Base-by-base conservation (phyloP, 2,329 filamentous ascomycete genomes). In the Colletotrichum karsti region DNA sequence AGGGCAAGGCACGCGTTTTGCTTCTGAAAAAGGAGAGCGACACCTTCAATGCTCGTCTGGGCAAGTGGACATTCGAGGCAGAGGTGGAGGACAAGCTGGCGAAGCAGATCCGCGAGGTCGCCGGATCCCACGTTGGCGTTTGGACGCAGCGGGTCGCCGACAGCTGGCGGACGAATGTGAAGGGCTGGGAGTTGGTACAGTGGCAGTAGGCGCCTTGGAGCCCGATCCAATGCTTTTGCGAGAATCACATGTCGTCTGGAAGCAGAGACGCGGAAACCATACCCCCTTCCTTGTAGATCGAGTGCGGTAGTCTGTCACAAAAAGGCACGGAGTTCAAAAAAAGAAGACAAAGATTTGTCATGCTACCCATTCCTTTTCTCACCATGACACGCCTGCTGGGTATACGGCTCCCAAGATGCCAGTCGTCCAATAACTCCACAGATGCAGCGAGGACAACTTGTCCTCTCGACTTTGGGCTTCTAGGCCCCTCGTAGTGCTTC, bases 1-100 rank as follows among this genome's bases (percentile, higher is more conserved):
- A 79, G n/a, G 79, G 79, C 5, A 78, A 78, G 58, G 73, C 59
- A 0, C 67, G 72, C 42, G 71, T 80, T 7, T 26, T 67, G 6
- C 72, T 72, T 35, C 39, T 81, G 15, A 78, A 78, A 67, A 72
- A 73, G 10, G 76, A 77, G 9, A 70, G 77, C 3, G 65, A 59
- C 5, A 72, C 74, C 13, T 74, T 80, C 55, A 74, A 75, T 13
- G 63, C 69, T 2, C 59, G 70, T 4, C 59, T 78, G 5, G 73
- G 72, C 50, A 63, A 33, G 6, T 80, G 77, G 76, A 72, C 76
- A 2, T 77, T 60, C 28, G 68, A 37, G n/a, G 20, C 56, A 2
- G 58, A 61, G 20, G 22, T 46, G 13, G 70, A 67, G 3, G 62
- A 69, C 53, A 39, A 37, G 28, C 5, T 69, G 50, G 51, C 62